Evolutionary conservation across 2,329 filamentous ascomycete species (phyloP), one percentile per base, ranked within the genome.

Genomic region (Colletotrichum karsti): DNA sequence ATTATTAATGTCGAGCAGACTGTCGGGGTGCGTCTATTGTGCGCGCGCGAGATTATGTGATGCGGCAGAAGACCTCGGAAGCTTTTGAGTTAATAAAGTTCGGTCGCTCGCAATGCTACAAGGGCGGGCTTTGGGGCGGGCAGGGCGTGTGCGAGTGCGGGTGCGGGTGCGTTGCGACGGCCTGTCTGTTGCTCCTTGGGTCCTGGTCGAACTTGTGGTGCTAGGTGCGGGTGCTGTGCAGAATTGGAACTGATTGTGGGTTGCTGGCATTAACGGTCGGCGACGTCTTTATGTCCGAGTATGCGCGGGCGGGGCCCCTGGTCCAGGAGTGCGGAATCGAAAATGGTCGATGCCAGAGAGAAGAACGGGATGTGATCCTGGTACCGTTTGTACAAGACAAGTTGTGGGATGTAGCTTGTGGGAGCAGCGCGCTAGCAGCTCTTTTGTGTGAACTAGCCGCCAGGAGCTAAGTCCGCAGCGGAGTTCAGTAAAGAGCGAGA

Each of bases 231-330:
- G 13, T 56, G 51, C 20, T 64, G 58, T 59, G 55, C 28, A 56
- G 62, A 44, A 53, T 59, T 35, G 37, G 64, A 35, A 48, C 61
- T 51, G 48, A 42, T 39, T 26, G 41, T 50, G 54, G 53, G 37
- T 60, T 60, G 50, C 59, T 70, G 72, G 69, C 51, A 63, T 55
- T 66, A 77, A 69, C 63, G 53, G 73, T 79, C 78, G 78, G 78
- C 75, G 71, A 74, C 73, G 73, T 79, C 72, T 77, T 80, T 81
- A 80, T 81, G 78, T 81, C 79, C 80, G 80, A 81, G 78, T 51
- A 37, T 70, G 72, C 66, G 74, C 62, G 66, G 66, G 56, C 63
- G 55, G 56, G 42, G 10, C 55, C 56, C 56, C 46, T 20, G 30
- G 33, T 42, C 50, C 53, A 57, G 51, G 46, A 7, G 61, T 56